These are phyloP conservation scores for Camillea tinctor DNA, from an alignment of 2,329 filamentous ascomycete genomes.

Conservation along the genomic window DNA sequence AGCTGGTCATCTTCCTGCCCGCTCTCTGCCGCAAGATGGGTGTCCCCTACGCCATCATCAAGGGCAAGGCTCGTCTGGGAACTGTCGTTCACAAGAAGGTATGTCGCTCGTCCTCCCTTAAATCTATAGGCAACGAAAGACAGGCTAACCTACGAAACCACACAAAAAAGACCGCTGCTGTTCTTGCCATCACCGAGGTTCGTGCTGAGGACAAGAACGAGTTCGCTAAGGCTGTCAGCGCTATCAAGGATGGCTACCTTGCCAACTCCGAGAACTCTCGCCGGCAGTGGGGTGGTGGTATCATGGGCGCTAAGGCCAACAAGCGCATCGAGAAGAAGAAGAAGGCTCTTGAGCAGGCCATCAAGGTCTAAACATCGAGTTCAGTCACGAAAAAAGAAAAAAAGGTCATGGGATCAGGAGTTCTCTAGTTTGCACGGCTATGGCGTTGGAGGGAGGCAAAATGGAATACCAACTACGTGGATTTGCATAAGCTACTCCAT, in stretches of 20 bases:
- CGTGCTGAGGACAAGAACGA: constrained; percentile 98
- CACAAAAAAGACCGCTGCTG: constrained; percentile 91
- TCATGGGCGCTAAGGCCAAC: constrained; percentile 96
- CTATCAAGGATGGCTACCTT: constrained; percentile 97
- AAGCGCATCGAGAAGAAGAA: constrained; percentile 77
- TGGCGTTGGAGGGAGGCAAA: constrained; percentile 37
- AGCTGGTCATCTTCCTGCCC: constrained; percentile 98
- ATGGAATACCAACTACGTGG: constrained; percentile 37
- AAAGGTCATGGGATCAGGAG: constrained; percentile 29
- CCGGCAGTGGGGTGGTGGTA: constrained; percentile 98
- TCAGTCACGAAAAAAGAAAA: constrained; percentile 29
- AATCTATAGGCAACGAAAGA: not conserved
- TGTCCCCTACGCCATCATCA: constrained; percentile 97
- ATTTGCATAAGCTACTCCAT: constrained; percentile 35
- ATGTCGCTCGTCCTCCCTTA: constrained; percentile 21
- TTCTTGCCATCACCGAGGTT: constrained; percentile 93
- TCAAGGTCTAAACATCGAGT: constrained; percentile 79
- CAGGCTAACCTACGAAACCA: constrained; percentile 33
- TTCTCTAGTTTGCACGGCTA: constrained; percentile 36
- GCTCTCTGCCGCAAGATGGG: constrained; percentile 99
- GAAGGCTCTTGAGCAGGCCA: constrained; percentile 89
- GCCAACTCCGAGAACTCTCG: constrained; percentile 91
- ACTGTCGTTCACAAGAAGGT: constrained; percentile 99
- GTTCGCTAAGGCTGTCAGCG: constrained; percentile 92
- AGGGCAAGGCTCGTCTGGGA: constrained; percentile 99